These are phyloP conservation scores for Podospora appendiculata DNA, from an alignment of 495 filamentous ascomycete species.

Conservation along the genomic window DNA sequence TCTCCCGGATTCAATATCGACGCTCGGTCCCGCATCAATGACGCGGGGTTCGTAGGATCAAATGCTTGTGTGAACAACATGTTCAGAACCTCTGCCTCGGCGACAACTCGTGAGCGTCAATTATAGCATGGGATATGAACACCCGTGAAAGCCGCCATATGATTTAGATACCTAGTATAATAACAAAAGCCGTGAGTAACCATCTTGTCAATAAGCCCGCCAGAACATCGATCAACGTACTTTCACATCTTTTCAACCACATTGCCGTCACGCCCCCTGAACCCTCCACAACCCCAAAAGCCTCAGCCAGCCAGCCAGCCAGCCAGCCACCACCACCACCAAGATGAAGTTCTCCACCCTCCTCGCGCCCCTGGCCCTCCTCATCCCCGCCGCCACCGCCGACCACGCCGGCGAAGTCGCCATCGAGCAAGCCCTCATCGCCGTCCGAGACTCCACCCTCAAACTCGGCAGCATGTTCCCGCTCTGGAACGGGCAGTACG, in stretches of 20 bases:
- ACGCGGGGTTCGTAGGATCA: too few relatives aligned
- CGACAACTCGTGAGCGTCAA: too few relatives aligned
- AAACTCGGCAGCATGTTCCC: constrained; percentile 19
- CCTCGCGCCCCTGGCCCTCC: constrained; percentile 15
- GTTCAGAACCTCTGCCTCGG: too few relatives aligned
- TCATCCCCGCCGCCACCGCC: constrained; percentile 1
- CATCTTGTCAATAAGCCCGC: too few relatives aligned
- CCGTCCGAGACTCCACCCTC: constrained; percentile 18
- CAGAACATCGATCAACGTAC: too few relatives aligned
- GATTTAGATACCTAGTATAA: too few relatives aligned
- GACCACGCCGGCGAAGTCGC: constrained; percentile 16
- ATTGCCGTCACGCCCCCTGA: background rate
- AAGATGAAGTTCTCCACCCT: constrained; percentile 15
- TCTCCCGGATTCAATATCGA: too few relatives aligned
- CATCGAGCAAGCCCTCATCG: constrained; percentile 21
- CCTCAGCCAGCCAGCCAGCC: background rate
- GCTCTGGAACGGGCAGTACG: constrained; percentile 16
- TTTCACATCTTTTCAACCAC: background rate
- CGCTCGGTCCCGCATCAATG: too few relatives aligned
- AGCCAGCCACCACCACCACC: background rate
- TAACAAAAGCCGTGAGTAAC: too few relatives aligned
- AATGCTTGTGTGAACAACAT: too few relatives aligned
- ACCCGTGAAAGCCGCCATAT: too few relatives aligned
- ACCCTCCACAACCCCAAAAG: background rate
- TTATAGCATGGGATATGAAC: too few relatives aligned